Conservation (phyloP, 2,329 filamentous ascomycete genomes). For the Colletotrichum graminicola region DNA sequence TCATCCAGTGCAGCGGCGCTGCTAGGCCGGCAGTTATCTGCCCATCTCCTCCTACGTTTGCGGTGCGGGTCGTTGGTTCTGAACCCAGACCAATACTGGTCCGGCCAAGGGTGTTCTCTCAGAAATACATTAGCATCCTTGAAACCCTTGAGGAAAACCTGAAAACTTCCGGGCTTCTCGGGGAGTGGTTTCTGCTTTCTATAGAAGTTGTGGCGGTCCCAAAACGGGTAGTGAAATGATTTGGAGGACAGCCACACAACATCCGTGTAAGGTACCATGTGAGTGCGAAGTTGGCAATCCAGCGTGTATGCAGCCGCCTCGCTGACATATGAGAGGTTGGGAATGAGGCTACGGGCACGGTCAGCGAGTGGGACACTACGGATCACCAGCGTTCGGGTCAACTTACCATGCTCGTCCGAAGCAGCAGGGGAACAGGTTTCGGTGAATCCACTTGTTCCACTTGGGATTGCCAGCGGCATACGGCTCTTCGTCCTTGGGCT, state of each 20-base stretch:
- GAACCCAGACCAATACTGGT: conserved; percentile 82
- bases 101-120: conserved; percentile 95
- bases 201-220: conserved; percentile 90
- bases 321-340: conserved; percentile 96
- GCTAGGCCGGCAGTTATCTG: conserved; percentile 42
- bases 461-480: conserved; percentile 98
- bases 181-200: conserved; percentile 89
- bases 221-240: conserved; percentile 98
- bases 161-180: conserved; percentile 93
- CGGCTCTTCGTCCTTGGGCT: conserved; percentile 98
- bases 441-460: conserved; percentile 99
- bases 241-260: conserved; percentile 95
- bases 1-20: conserved; percentile 49
- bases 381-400: conserved; percentile 32
- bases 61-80: conserved; percentile 75
- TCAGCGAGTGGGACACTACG: conserved; percentile 10
- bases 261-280: conserved; percentile 96
- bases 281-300: conserved; percentile 88
- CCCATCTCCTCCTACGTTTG: conserved; percentile 70
- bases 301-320: conserved; percentile 97
- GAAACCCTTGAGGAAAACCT: conserved; percentile 96
- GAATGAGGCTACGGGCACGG: conserved; percentile 75
- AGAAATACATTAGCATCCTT: conserved; percentile 97
- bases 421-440: conserved; percentile 96
- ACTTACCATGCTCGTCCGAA: conserved; percentile 88